phyloP scores from a whole-genome alignment of 306 rosid genomes.

The Lablab purpureus region DNA sequence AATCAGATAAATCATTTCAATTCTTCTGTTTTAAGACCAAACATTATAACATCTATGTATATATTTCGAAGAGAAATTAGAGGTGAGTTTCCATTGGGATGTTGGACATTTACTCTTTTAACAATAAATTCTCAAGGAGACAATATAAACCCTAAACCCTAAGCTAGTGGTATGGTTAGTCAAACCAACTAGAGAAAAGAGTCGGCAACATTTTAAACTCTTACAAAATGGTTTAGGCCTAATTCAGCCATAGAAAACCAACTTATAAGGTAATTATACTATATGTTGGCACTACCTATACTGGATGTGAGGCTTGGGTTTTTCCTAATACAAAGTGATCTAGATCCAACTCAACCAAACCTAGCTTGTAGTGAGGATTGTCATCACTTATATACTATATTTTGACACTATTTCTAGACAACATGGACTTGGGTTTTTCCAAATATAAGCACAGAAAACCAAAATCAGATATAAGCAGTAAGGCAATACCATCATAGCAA shows the following conservation, averaged over 20 bases:
- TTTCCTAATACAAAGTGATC: no score
- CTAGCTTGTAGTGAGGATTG: no score
- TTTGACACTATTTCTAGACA: no score
- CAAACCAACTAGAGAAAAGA: neutral
- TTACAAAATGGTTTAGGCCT: no score
- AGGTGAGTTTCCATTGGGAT: neutral
- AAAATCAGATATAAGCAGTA: conserved; percentile 26
- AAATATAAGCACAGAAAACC: neutral
- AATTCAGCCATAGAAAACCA: no score
- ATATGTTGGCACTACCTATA: no score
- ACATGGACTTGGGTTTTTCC: no score
- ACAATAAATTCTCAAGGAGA: neutral
- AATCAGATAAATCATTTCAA: neutral
- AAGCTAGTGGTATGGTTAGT: neutral
- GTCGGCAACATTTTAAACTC: neutral
- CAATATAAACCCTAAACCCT: neutral
- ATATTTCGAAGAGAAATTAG: neutral
- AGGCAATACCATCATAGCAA: conserved; percentile 2
- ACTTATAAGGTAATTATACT: no score
- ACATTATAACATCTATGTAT: neutral
- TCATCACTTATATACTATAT: no score
- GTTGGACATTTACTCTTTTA: neutral
- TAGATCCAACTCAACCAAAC: no score
- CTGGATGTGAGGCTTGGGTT: no score
- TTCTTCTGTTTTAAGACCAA: conserved; percentile 31